Percentiles rank a stretch among this genome's conserved stretches.
Conservation (phyloP, 2,329 filamentous ascomycete species). For the Colletotrichum melonis region DNA sequence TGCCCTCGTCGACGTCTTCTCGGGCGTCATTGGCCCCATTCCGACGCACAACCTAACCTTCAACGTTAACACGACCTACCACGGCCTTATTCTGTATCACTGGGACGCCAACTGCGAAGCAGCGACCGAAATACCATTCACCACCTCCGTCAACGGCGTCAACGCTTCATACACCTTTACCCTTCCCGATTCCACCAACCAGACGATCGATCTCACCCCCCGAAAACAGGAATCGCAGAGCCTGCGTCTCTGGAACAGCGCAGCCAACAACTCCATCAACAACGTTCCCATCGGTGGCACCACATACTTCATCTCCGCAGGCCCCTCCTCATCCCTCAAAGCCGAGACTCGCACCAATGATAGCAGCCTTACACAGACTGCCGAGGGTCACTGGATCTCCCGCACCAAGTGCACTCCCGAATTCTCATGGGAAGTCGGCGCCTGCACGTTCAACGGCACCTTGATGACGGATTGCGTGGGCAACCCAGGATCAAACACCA, state of each 20-base stretch:
- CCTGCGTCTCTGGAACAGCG: conserved; percentile 8
- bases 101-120: conserved; percentile 25
- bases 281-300: conserved; percentile 4
- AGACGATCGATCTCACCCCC: background rate
- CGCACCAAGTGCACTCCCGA: conserved; percentile 10
- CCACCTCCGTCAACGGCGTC: background rate
- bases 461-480: conserved; percentile 1
- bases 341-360: background rate
- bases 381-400: conserved; percentile 20
- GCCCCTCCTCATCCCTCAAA: background rate
- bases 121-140: background rate
- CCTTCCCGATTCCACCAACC: conserved; percentile 4
- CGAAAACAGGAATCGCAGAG: background rate
- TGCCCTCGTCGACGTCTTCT: conserved; percentile 18
- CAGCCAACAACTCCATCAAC: conserved; percentile 1
- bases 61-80: conserved; percentile 15
- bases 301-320: conserved; percentile 12
- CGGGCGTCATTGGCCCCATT: conserved; percentile 11
- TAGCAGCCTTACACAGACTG: background rate
- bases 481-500: background rate
- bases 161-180: conserved; percentile 8
- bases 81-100: background rate
- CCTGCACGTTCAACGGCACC: conserved; percentile 17
- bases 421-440: conserved; percentile 5
- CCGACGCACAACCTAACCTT: conserved; percentile 21